Conservation (phyloP, 768 basidiomycete species). For the Lactarius sanguifluus region DNA sequence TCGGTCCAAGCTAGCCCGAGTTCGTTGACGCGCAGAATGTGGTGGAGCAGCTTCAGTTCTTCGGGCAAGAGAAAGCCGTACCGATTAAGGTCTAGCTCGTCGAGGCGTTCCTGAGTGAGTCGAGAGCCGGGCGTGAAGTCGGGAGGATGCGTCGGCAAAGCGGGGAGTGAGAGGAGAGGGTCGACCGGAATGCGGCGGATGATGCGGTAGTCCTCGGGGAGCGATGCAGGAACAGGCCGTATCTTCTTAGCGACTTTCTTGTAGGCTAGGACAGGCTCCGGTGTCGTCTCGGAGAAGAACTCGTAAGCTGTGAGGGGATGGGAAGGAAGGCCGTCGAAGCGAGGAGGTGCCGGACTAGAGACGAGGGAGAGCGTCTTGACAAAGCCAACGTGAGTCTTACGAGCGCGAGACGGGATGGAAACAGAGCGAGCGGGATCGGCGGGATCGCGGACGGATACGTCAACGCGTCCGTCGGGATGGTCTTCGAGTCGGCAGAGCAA, state of each 20-base stretch:
- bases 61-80: slow-evolving; percentile 28
- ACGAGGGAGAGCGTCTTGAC: too few species aligned
- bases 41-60: slow-evolving; percentile 29
- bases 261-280: too few species aligned
- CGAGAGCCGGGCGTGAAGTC: not conserved
- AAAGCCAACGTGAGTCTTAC: too few species aligned
- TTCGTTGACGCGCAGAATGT: slow-evolving; percentile 39
- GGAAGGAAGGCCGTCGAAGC: too few species aligned
- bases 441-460: not conserved
- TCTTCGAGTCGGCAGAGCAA: not conserved
- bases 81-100: not conserved
- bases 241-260: not conserved
- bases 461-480: not conserved
- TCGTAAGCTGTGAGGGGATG: too few species aligned
- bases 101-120: not conserved
- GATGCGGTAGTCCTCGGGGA: not conserved
- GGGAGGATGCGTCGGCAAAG: not conserved
- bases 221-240: not conserved
- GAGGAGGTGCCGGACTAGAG: too few species aligned
- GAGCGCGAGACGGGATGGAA: too few species aligned
- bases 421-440: not conserved
- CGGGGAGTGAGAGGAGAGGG: not conserved
- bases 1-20: slow-evolving; percentile 33
- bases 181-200: not conserved
- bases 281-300: too few species aligned